phyloP scores from a whole-genome alignment of 2,329 filamentous ascomycete species.

The Aureobasidium zeae region DNA sequence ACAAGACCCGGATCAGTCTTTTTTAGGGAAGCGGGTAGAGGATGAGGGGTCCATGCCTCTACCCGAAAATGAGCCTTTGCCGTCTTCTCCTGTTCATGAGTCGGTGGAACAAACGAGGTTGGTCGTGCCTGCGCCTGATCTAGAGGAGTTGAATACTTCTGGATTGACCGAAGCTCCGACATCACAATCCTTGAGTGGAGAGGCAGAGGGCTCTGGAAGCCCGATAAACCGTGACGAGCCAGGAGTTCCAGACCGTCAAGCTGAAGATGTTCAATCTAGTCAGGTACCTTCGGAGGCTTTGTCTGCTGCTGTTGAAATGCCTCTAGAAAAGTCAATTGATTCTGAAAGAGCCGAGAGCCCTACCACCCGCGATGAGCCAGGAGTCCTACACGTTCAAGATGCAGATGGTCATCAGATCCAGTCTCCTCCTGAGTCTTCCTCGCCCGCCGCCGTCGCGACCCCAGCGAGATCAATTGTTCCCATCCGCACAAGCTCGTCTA shows the following conservation, averaged over 20 bases:
- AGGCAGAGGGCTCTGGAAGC: too few relatives aligned
- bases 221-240: too few relatives aligned
- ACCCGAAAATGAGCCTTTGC: constrained; percentile 27
- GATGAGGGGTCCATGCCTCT: constrained; percentile 42
- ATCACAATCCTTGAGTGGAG: too few relatives aligned
- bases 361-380: too few relatives aligned
- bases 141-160: too few relatives aligned
- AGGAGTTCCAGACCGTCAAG: background rate
- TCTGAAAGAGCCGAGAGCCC: too few relatives aligned
- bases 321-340: background rate
- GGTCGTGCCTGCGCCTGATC: background rate
- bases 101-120: background rate
- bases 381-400: too few relatives aligned
- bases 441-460: constrained; percentile 7
- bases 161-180: too few relatives aligned
- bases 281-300: too few relatives aligned
- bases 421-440: background rate
- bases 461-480: constrained; percentile 18
- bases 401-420: background rate
- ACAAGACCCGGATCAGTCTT: constrained; percentile 44
- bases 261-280: background rate
- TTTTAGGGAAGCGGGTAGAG: constrained; percentile 58
- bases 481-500: constrained; percentile 24
- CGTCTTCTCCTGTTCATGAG: constrained; percentile 20
- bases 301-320: background rate